Base-by-base conservation (phyloP, 192 early-diverging fungal species). In the Lobosporangium transversale region DNA sequence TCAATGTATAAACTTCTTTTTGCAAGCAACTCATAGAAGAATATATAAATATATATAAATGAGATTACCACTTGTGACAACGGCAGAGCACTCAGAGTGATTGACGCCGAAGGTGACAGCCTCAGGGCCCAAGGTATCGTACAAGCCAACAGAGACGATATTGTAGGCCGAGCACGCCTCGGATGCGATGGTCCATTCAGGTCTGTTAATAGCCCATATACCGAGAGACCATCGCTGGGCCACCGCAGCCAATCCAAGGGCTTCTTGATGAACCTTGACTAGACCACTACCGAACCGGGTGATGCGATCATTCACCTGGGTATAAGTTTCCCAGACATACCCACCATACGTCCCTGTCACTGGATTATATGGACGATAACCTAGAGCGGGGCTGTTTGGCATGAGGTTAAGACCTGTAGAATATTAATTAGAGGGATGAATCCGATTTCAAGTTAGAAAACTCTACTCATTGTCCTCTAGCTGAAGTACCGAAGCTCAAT, bases 91-190 rank as follows among this genome's bases (percentile, higher is more conserved):
- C 37, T 94, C 94, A 11, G 94, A 84, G 52, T 96, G 93, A 78
- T 93, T 95, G 23, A 97, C 65, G 37, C 97, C 93, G 59, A 91
- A 95, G 79, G 92, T 87, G 43, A 97, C 82, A 10, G 93, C 86
- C 29, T 94, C 91, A 0, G 89, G 86, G 50, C 94, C 97, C 17
- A 97, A 85, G 20, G 94, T 95, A 69, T 97, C 95, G 78, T 96
- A 95, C 33, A 97, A 81, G 6, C 95, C 89, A 12, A 96, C 94
- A 5, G 84, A 80, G 55, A 83, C 84, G 35, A 90, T 53, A 55
- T 84, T 86, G 58, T 94, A 90, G 43, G 86, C 84, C 33, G 88
- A 70, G 23, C 88, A 84, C 1, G 81, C 94, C 42, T 86, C 83
- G 62, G 93, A 89, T 14, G 88, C 67, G 54, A 95, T 85, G 17